A percentile compares a stretch with the other conserved stretches of the same genome.
Evolutionary conservation across 495 filamentous ascomycete species (phyloP).

Genomic region (Beverwykella pulmonaria): DNA sequence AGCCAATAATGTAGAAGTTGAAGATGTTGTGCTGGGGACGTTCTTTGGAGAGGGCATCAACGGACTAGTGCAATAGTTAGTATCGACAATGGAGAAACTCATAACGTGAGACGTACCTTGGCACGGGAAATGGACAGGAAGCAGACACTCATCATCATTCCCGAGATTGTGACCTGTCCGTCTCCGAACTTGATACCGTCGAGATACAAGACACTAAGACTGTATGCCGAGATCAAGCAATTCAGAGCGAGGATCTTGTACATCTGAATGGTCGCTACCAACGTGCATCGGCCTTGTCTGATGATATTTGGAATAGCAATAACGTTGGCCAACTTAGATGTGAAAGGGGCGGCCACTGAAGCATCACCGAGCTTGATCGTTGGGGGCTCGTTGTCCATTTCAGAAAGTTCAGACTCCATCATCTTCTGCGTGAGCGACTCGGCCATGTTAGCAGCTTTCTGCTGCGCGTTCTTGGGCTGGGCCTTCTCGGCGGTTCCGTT

Average conservation of each 20-base stretch:
- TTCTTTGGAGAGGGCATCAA: conserved; percentile 94
- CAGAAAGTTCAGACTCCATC: conserved; percentile 88
- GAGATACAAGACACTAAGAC: conserved; percentile 90
- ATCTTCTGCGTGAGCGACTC: conserved; percentile 85
- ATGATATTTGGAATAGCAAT: conserved; percentile 98
- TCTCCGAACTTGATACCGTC: conserved; percentile 99
- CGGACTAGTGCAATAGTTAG: conserved; percentile 57
- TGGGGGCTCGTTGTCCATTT: conserved; percentile 74
- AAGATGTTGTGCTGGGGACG: conserved; percentile 98
- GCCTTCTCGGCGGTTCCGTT: conserved; percentile 38
- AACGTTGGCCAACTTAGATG: conserved; percentile 95
- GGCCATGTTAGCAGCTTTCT: conserved; percentile 74
- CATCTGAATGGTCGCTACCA: conserved; percentile 99
- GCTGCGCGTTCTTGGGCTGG: conserved; percentile 57
- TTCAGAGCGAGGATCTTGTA: conserved; percentile 99
- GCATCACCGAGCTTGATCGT: conserved; percentile 97
- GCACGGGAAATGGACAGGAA: conserved; percentile 96
- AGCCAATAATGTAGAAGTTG: conserved; percentile 98
- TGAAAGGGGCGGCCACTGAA: conserved; percentile 95
- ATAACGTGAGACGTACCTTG: conserved; percentile 57
- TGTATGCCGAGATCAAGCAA: conserved; percentile 98
- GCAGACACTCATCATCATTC: conserved; percentile 99
- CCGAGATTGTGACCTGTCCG: conserved; percentile 96
- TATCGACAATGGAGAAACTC: neutral
- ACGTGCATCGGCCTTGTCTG: conserved; percentile 91